Evolutionary conservation across 805 yeast genomes (phyloP).

Genomic region (Zygoascus tannicola): DNA sequence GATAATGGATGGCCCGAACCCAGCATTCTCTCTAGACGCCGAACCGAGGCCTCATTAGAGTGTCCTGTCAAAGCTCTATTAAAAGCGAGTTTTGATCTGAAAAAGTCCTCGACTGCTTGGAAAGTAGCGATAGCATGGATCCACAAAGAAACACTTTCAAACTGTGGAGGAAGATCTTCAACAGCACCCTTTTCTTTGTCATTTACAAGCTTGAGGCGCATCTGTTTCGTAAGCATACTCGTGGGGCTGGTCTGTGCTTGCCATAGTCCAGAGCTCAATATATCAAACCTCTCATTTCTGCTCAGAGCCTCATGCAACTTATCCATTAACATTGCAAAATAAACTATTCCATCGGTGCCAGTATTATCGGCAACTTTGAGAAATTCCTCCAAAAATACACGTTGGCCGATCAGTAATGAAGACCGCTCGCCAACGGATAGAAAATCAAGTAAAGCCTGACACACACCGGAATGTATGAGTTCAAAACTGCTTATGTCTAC

Average conservation of each 20-base stretch:
- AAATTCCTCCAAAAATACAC: conserved; percentile 39
- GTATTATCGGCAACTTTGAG: conserved; percentile 14
- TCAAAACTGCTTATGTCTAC: conserved; percentile 38
- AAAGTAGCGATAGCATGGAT: conserved; percentile 49
- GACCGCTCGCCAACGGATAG: conserved; percentile 18
- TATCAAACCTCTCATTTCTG: conserved; percentile 64
- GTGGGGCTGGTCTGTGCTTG: conserved; percentile 14
- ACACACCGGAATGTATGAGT: conserved; percentile 57
- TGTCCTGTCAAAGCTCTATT: conserved; percentile 3
- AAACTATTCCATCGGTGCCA: conserved; percentile 20
- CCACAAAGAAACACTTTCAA: conserved; percentile 28
- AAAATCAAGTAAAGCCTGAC: conserved; percentile 33
- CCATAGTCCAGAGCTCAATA: conserved; percentile 39
- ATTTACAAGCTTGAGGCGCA: conserved; percentile 47
- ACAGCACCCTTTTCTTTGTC: conserved; percentile 24
- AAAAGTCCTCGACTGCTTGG: conserved; percentile 36
- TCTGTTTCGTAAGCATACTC: conserved; percentile 52
- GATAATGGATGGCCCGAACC: conserved; percentile 9
- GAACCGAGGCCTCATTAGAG: conserved; percentile 1
- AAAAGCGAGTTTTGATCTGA: conserved; percentile 30
- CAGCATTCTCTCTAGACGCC: conserved; percentile 1
- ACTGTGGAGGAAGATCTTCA: conserved; percentile 14
- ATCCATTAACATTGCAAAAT: conserved; percentile 39
- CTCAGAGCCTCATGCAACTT: conserved; percentile 62
- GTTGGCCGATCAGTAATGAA: conserved; percentile 24